A percentile compares a stretch with the other conserved stretches of the same genome.
Evolutionary conservation across 2,329 filamentous ascomycete genomes (phyloP).

Genomic region (Ambrosiella cleistominuta): DNA sequence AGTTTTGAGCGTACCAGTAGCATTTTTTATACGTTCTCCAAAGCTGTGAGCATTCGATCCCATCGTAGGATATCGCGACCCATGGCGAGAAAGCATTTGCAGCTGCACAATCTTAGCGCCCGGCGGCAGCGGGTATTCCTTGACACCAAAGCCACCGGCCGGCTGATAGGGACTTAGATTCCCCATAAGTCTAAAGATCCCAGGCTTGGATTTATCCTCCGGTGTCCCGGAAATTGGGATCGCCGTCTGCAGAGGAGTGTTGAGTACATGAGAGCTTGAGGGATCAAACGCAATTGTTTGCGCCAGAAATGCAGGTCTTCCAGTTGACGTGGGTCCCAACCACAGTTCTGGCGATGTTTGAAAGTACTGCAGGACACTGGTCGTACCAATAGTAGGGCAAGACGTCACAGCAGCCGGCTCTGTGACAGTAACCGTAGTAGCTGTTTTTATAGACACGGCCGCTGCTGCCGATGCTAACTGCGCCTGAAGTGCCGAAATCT

Average conservation of each 20-base stretch:
- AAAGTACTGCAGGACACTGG: conserved; percentile 42
- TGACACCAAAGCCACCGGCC: conserved; percentile 55
- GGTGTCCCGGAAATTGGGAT: conserved; percentile 46
- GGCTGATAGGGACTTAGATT: conserved; percentile 53
- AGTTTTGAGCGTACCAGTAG: conserved; percentile 34
- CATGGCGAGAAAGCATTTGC: conserved; percentile 56
- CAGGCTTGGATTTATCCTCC: conserved; percentile 26
- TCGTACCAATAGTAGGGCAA: conserved; percentile 16
- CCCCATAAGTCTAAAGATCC: conserved; percentile 54
- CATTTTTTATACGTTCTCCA: conserved; percentile 39
- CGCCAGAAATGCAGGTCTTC: conserved; percentile 50
- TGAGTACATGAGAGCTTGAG: conserved; percentile 42
- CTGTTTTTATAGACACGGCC: conserved; percentile 14
- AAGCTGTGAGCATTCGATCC: conserved; percentile 37
- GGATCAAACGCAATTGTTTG: conserved; percentile 53
- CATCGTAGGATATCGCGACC: conserved; percentile 52
- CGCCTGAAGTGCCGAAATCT: background rate
- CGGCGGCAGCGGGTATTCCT: conserved; percentile 49
- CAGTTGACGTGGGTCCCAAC: conserved; percentile 53
- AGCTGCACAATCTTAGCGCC: conserved; percentile 54
- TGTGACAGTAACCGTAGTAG: background rate
- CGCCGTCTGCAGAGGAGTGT: conserved; percentile 52
- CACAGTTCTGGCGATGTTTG: conserved; percentile 42
- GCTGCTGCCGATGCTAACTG: background rate
- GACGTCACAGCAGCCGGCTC: conserved; percentile 17